Evolutionary conservation across 331 rosid species (phyloP), one percentile per base, ranked within the genome.

Genomic region (Quercus phellos): DNA sequence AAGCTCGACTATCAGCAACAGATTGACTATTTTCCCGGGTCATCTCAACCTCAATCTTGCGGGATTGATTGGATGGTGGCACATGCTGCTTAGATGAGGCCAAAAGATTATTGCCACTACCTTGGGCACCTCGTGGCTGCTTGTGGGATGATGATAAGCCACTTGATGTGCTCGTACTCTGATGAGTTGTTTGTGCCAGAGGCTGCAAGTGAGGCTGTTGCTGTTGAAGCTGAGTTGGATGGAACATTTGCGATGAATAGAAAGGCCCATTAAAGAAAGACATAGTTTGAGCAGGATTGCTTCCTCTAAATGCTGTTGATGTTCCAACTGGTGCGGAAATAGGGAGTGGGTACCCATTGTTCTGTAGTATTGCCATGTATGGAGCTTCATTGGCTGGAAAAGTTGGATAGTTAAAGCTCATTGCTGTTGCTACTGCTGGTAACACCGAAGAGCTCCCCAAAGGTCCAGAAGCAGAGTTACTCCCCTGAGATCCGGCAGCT

Each of bases 171-270:
- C 81, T 77, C 2, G 83, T 55, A 60, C 78, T 74, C 55, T 67
- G 88, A 81, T 89, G 89, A 72, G 71, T 73, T 50, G 88, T 61
- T 75, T 75, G 90, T 54, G 70, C 77, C 34, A 71, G 85, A 55
- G 83, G 68, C 68, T 85, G 87, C 6, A 81, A 79, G 64, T 79
- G 89, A 61, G 85, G 85, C 67, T 78, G 84, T 68, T 82, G 90
- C 66, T 85, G 93, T 46, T 83, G 88, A 83, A 86, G 79, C 85
- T 85, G 94, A 55, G 87, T 69, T 38, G 90, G 85, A 78, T 87
- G 90, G 74, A 82, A 82, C 54, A 77, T 74, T 75, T 88, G 97
- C 67, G 90, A 73, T 61, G 91, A 51, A 80, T 76, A 82, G 86
- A 71, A 87, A 53, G 90, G 84, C 51, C 86, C 86, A 29, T 74